Conservation (phyloP, 202 grass and related monocot species). For the Hordeum pubiflorum region DNA sequence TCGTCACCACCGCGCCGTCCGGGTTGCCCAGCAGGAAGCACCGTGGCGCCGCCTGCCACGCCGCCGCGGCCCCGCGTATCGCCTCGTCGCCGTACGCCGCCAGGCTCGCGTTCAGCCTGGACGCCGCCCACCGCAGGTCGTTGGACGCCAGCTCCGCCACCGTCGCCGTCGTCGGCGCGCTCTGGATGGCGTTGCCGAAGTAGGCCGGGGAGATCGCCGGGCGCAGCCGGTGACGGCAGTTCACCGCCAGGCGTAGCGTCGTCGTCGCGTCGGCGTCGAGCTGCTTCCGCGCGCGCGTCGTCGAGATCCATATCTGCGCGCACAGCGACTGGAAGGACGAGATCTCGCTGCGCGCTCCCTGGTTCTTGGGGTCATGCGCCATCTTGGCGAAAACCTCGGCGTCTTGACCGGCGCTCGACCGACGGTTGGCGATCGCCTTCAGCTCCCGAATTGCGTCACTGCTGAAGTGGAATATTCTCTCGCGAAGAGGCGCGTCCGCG, state of each 20-base stretch:
- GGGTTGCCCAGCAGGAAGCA: slow-evolving; percentile 98
- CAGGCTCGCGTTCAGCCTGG: slow-evolving; percentile 49
- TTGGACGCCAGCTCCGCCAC: slow-evolving; percentile 58
- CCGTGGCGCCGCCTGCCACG: slow-evolving; percentile 69
- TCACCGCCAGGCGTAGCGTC: slow-evolving; percentile 89
- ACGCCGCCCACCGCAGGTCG: slow-evolving; percentile 65
- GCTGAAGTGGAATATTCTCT: slow-evolving; percentile 87
- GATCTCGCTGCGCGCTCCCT: slow-evolving; percentile 34
- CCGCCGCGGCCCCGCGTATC: slow-evolving; percentile 38
- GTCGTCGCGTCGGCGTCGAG: slow-evolving; percentile 44
- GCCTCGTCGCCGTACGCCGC: slow-evolving; percentile 44
- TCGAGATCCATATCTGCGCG: slow-evolving; percentile 68
- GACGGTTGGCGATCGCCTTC: slow-evolving; percentile 53
- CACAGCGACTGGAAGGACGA: slow-evolving; percentile 96
- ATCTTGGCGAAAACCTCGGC: slow-evolving; percentile 67
- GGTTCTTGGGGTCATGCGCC: slow-evolving; percentile 50
- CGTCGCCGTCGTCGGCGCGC: slow-evolving; percentile 55
- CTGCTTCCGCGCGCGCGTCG: slow-evolving; percentile 62
- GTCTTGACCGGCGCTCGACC: neutral
- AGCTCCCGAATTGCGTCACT: slow-evolving; percentile 46
- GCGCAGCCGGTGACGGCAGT: slow-evolving; percentile 68
- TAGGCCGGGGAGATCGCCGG: slow-evolving; percentile 52
- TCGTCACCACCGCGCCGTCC: slow-evolving; percentile 79
- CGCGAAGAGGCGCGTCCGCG: slow-evolving; percentile 56
- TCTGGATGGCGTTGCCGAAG: slow-evolving; percentile 99